Base-by-base conservation (phyloP, 192 early-diverging fungal species). In the Rhizoclosmatium sp. region DNA sequence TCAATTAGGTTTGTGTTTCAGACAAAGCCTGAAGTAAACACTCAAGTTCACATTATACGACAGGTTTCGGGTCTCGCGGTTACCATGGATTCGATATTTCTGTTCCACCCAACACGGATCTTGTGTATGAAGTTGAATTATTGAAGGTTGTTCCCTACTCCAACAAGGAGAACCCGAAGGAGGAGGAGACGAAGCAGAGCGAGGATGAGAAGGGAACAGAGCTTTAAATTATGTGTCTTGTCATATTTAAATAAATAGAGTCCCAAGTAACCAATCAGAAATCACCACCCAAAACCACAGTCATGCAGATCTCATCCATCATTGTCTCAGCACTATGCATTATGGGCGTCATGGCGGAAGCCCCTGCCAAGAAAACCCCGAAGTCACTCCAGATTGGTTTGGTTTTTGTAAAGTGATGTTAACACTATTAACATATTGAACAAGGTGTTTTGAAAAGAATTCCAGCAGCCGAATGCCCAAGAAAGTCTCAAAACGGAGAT, bases 371-470 rank as follows among this genome's bases (percentile, higher is more conserved):
- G 59, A 78, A 66, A 74, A 0, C 44, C 91, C 1, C 90, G 91
- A 56, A 83, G 94, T 46, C 91, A 93, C 40, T 94, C 94, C 78
- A 93, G 93, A 21, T 91, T 93, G 5, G 92, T 93, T 80, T 51
- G 92, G 92, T 79, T 81, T 84, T 21, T 40, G 41, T 59, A 42
- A 80, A 40, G 0, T 62, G 21, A 21, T 19, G 7, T 7, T 0
- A 23, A 31, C 4, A 62, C 60, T 62, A 19, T 10, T 56, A 7
- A 40, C 5, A 23, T 45, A 12, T 54, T 39, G 21, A 62, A 5
- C 60, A 19, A 67, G 69, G 69, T 39, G 69, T 71, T 47, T 19
- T 71, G 19, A 71, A 71, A 49, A 49, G 69, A 4, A 75, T 91
- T 61, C 85, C 90, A 40, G 87, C 62, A 1, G 81, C 83, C 44